Percentiles rank a stretch among this genome's conserved stretches.
phyloP scores from a whole-genome alignment of 73 alveolate species.

The Paramecium octaurelia region DNA sequence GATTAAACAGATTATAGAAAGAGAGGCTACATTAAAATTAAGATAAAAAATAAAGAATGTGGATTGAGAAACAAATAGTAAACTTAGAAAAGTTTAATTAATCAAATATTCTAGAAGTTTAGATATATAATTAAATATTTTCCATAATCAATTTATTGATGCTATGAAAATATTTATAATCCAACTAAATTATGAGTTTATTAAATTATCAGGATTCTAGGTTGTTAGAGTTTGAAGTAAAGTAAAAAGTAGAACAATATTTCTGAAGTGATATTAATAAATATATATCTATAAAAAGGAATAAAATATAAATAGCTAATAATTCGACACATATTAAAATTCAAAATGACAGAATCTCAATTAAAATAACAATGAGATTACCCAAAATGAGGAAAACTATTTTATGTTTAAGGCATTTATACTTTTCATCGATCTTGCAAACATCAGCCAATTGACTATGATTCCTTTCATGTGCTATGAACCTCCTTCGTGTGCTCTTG shows the following conservation, averaged over 20 bases:
- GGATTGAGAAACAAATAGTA: no score
- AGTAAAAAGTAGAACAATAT: background rate
- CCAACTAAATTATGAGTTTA: no score
- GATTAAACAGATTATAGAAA: no score
- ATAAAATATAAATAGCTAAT: background rate
- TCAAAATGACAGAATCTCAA: slow-evolving; percentile 33
- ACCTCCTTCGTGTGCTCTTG: slow-evolving; percentile 22
- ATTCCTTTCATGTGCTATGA: slow-evolving; percentile 10
- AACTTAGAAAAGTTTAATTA: no score
- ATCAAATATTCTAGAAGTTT: no score
- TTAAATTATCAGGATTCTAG: no score
- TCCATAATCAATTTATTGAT: no score
- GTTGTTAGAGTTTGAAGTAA: no score
- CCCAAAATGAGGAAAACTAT: background rate
- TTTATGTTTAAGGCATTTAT: background rate
- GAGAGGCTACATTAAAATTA: no score
- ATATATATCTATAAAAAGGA: background rate
- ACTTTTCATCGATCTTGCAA: slow-evolving; percentile 51
- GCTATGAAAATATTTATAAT: no score
- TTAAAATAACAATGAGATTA: background rate
- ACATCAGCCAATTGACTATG: slow-evolving; percentile 23
- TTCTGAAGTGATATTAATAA: background rate
- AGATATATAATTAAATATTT: no score
- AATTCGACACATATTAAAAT: slow-evolving; percentile 8
- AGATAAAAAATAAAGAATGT: no score